Conservation (phyloP, 225 moss, liverwort and hornwort genomes). For the Polytrichum formosum region DNA sequence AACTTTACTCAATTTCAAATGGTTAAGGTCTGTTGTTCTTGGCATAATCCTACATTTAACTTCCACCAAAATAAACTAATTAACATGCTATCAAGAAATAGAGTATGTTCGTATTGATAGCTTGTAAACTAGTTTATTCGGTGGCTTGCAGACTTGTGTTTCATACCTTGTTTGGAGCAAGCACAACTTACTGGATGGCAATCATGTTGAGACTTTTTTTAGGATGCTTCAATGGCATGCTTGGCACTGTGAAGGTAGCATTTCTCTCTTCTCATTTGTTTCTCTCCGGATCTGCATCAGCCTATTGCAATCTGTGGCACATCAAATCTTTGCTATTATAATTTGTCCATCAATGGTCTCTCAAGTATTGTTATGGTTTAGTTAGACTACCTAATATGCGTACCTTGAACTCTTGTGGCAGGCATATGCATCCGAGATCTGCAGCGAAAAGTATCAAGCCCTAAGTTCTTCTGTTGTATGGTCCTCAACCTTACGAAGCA, state of each 20-base stretch:
- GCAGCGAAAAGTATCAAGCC: constrained; percentile 70
- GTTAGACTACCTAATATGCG: background rate
- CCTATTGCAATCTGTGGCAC: background rate
- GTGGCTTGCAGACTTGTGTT: constrained; percentile 56
- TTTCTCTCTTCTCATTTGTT: background rate
- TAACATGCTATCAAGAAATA: no score
- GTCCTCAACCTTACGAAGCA: background rate
- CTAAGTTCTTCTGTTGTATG: constrained; percentile 69
- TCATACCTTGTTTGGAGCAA: constrained; percentile 67
- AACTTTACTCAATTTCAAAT: no score
- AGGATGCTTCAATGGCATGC: constrained; percentile 79
- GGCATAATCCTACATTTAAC: no score
- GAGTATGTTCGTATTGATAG: no score
- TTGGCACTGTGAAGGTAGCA: constrained; percentile 78
- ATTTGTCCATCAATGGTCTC: background rate
- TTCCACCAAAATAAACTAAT: no score
- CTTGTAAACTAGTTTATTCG: background rate
- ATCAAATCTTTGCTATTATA: background rate
- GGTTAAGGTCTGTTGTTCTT: no score
- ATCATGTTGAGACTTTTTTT: constrained; percentile 61
- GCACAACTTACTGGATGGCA: constrained; percentile 74
- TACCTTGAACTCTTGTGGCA: constrained; percentile 18
- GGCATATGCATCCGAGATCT: constrained; percentile 89
- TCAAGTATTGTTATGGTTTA: background rate
- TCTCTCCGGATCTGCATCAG: background rate